A percentile compares a stretch with the other conserved stretches of the same genome.
Conservation (phyloP, 768 basidiomycete genomes). For the Phaffia australis region DNA sequence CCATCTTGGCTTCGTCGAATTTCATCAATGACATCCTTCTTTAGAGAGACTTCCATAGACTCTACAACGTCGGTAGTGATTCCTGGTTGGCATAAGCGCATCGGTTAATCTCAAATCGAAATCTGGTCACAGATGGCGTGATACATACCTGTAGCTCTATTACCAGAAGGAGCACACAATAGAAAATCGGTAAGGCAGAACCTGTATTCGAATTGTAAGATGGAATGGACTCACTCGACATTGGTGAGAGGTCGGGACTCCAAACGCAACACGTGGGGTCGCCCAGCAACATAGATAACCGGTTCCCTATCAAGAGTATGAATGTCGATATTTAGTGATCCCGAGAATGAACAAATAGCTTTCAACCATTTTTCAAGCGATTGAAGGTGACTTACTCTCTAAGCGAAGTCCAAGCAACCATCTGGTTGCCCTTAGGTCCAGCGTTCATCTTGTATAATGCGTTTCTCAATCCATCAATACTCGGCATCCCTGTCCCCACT, state of each 20-base stretch:
- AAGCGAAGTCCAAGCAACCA: slow-evolving; percentile 86
- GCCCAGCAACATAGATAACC: slow-evolving; percentile 75
- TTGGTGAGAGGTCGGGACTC: slow-evolving; percentile 83
- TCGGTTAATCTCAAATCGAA: no score
- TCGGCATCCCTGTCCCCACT: slow-evolving; percentile 75
- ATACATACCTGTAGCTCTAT: no score
- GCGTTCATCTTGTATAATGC: slow-evolving; percentile 73
- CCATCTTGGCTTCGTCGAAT: slow-evolving; percentile 54
- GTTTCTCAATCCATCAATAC: slow-evolving; percentile 68
- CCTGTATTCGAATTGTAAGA: neutral
- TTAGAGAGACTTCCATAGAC: slow-evolving; percentile 75
- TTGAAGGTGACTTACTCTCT: slow-evolving; percentile 52
- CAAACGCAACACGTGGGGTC: slow-evolving; percentile 80
- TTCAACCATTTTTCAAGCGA: neutral
- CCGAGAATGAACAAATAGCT: neutral
- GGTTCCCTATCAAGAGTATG: slow-evolving; percentile 53
- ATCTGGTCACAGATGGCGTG: no score
- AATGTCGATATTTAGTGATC: neutral
- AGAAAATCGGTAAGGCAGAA: neutral
- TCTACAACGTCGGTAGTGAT: slow-evolving; percentile 84
- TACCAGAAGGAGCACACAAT: neutral
- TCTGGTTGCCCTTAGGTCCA: slow-evolving; percentile 59
- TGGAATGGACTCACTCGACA: slow-evolving; percentile 59
- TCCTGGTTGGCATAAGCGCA: slow-evolving; percentile 47
- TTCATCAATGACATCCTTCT: slow-evolving; percentile 76